A percentile compares a stretch with the other conserved stretches of the same genome.
phyloP scores from a whole-genome alignment of 2,329 filamentous ascomycete genomes.

The Aspergillus vadensis region DNA sequence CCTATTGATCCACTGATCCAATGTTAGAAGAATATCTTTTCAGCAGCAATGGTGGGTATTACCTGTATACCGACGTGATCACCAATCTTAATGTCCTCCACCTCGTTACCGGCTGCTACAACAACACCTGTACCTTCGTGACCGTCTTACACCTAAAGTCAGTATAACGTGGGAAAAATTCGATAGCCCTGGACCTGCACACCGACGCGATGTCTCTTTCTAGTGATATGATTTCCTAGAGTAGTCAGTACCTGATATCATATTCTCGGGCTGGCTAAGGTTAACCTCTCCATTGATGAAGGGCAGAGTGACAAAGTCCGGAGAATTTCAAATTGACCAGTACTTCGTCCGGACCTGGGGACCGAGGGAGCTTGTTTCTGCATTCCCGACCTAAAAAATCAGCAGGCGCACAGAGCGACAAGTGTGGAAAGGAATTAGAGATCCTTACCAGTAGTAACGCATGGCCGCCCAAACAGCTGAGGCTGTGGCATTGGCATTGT shows the following conservation, averaged over 20 bases:
- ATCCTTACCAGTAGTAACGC: not conserved
- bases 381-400: not conserved
- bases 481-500: not conserved
- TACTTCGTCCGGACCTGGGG: slow-evolving; percentile 1
- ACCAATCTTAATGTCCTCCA: not conserved
- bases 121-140: slow-evolving; percentile 9
- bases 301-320: slow-evolving; percentile 5
- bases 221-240: not conserved
- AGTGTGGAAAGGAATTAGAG: fast-evolving
- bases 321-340: slow-evolving; percentile 3
- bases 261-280: not conserved
- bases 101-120: not conserved
- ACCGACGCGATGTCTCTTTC: not conserved
- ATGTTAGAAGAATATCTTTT: fast-evolving
- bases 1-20: slow-evolving; percentile 1
- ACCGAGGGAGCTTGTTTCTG: not conserved
- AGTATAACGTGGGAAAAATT: not conserved
- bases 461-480: not conserved
- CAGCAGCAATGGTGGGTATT: not conserved
- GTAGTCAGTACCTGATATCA: not conserved
- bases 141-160: not conserved
- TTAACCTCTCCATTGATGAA: slow-evolving; percentile 10
- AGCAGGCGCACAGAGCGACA: not conserved
- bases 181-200: not conserved
- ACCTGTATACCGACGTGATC: slow-evolving; percentile 11